Percentiles rank a stretch among this genome's conserved stretches.
Conservation (phyloP, 768 basidiomycete species). For the Leccinum uliginosum region DNA sequence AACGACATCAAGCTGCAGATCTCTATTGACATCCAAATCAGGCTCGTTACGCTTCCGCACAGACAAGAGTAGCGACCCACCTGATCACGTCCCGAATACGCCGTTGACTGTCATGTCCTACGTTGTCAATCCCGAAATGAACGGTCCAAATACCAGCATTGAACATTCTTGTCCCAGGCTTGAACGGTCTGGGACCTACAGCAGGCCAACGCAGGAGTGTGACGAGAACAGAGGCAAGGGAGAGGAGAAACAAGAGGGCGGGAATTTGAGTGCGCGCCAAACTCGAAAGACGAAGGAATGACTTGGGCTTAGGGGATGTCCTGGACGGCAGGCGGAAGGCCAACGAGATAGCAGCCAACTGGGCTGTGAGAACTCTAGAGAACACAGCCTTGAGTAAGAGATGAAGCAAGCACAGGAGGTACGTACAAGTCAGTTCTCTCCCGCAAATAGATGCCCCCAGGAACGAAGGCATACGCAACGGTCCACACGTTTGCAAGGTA, state of each 20-base stretch:
- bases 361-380: slow-evolving; percentile 49
- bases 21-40: slow-evolving; percentile 34
- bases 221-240: slow-evolving; percentile 46
- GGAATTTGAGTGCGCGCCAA: slow-evolving; percentile 28
- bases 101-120: slow-evolving; percentile 32
- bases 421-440: slow-evolving; percentile 74
- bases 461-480: slow-evolving; percentile 88
- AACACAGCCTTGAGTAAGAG: not conserved
- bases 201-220: slow-evolving; percentile 54
- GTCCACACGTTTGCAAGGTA: slow-evolving; percentile 74
- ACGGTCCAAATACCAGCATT: slow-evolving; percentile 89
- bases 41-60: not conserved
- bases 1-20: slow-evolving; percentile 82
- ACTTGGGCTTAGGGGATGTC: not conserved
- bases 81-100: slow-evolving; percentile 46
- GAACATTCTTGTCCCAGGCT: slow-evolving; percentile 60
- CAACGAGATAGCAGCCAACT: slow-evolving; percentile 47
- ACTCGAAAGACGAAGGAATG: slow-evolving; percentile 14
- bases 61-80: slow-evolving; percentile 39
- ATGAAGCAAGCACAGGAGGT: not conserved
- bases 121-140: slow-evolving; percentile 68
- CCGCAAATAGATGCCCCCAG: slow-evolving; percentile 67
- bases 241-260: slow-evolving; percentile 35
- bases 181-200: slow-evolving; percentile 50
- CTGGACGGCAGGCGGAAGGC: slow-evolving; percentile 41